These are phyloP conservation scores for Alisma plantagoaquatica DNA, from an alignment of 106 monocot genomes.

Conservation along the genomic window DNA sequence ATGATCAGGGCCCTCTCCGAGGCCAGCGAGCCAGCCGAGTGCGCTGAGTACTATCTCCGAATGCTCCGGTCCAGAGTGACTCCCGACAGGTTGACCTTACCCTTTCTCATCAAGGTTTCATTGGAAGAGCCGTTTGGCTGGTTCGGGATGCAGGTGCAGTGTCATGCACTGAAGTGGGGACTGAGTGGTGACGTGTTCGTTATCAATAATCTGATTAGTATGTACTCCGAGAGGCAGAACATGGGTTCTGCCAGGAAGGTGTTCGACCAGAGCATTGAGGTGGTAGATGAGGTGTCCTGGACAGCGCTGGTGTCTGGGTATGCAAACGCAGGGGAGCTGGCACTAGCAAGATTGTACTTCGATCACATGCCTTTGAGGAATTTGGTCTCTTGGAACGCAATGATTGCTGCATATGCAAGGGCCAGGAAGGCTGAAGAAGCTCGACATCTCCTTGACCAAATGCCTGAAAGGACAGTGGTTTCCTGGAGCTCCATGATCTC, in stretches of 20 bases:
- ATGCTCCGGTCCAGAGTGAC: slow-evolving; percentile 29
- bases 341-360: slow-evolving; percentile 40
- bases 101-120: slow-evolving; percentile 48
- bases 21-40: neutral
- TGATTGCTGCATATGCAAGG: slow-evolving; percentile 48
- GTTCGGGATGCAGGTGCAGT: slow-evolving; percentile 25
- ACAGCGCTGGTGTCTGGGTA: slow-evolving; percentile 54
- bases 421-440: slow-evolving; percentile 18
- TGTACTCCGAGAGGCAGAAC: slow-evolving; percentile 34
- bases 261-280: slow-evolving; percentile 28
- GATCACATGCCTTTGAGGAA: slow-evolving; percentile 42
- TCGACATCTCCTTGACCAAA: slow-evolving; percentile 31
- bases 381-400: slow-evolving; percentile 65
- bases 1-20: slow-evolving; percentile 56
- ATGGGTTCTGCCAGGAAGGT: slow-evolving; percentile 26
- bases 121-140: neutral
- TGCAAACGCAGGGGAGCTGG: slow-evolving; percentile 22
- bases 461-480: slow-evolving; percentile 38
- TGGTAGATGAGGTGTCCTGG: slow-evolving; percentile 60
- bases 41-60: slow-evolving; percentile 19
- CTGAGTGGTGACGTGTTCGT: slow-evolving; percentile 38
- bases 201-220: slow-evolving; percentile 43
- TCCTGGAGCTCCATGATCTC: slow-evolving; percentile 60
- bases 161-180: slow-evolving; percentile 29
- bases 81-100: slow-evolving; percentile 47